Conservation (phyloP, 2,329 filamentous ascomycete species). For the Lecanosticta acicola region DNA sequence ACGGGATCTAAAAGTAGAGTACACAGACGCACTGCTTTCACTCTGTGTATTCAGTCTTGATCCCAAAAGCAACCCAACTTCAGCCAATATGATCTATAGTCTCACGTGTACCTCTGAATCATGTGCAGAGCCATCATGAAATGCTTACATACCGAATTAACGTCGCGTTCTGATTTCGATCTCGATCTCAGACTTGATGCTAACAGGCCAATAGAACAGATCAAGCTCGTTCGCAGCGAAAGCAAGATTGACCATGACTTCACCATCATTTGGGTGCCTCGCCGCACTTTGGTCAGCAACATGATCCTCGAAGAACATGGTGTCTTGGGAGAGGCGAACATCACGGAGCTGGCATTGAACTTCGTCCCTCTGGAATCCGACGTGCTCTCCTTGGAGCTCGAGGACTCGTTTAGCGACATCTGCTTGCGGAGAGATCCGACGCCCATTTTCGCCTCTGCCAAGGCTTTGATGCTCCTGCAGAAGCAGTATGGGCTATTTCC, state of each 20-base stretch:
- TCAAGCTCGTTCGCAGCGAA: constrained; percentile 81
- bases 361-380: constrained; percentile 92
- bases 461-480: constrained; percentile 90
- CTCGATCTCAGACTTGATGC: no score
- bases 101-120: constrained; percentile 18
- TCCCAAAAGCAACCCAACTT: constrained; percentile 30
- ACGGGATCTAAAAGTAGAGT: constrained; percentile 57
- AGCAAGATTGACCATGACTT: constrained; percentile 91
- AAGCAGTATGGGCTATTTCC: constrained; percentile 89
- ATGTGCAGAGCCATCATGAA: constrained; percentile 25
- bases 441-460: constrained; percentile 80
- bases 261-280: constrained; percentile 91
- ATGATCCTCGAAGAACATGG: constrained; percentile 87
- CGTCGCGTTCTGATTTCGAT: no score
- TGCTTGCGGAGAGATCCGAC: constrained; percentile 89
- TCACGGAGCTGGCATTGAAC: constrained; percentile 78
- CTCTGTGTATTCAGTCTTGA: constrained; percentile 48
- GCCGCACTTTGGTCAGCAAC: constrained; percentile 85
- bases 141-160: constrained; percentile 55
- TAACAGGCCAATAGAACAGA: constrained; percentile 63
- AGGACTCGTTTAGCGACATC: constrained; percentile 78
- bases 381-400: constrained; percentile 81
- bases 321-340: constrained; percentile 84
- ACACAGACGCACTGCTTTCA: constrained; percentile 45
- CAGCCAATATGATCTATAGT: constrained; percentile 21